phyloP scores from a whole-genome alignment of 148 eudicot genomes.

The Dianthus caryophyllus region DNA sequence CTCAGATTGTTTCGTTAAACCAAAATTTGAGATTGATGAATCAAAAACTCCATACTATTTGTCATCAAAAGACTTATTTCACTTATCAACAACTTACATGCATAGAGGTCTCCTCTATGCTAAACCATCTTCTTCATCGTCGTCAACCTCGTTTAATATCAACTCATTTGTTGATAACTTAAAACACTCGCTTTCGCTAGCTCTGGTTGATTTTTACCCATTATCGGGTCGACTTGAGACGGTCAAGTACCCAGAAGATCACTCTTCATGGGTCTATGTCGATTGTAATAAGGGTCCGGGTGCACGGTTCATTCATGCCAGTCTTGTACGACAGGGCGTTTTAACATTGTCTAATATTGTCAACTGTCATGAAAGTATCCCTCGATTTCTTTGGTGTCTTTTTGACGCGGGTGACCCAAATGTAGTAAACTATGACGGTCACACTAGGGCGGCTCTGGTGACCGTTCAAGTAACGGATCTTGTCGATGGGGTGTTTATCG shows the following conservation, averaged over 20 bases:
- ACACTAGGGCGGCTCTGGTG: conserved; percentile 16
- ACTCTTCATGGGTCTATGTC: not conserved
- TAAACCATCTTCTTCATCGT: not conserved
- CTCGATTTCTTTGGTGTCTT: conserved; percentile 3
- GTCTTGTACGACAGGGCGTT: not conserved
- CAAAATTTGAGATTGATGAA: not conserved
- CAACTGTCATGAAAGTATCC: not conserved
- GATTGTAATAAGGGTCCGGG: conserved; percentile 13
- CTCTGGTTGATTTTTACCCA: conserved; percentile 16
- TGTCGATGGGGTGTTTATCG: conserved; percentile 14
- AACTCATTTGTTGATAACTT: not conserved
- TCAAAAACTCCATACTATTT: not conserved
- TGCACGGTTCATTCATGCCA: not conserved
- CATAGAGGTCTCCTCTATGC: not conserved
- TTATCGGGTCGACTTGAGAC: conserved; percentile 14
- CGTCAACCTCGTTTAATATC: not conserved
- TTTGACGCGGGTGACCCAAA: conserved; percentile 14
- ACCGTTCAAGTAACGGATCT: conserved; percentile 27
- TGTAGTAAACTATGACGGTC: conserved; percentile 29
- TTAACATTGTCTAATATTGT: not conserved
- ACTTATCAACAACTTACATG: not conserved
- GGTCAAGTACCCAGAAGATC: not conserved
- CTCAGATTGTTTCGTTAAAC: conserved; percentile 16
- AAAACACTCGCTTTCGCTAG: not conserved
- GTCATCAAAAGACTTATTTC: not conserved